A percentile compares a stretch with the other conserved stretches of the same genome.
Conservation (phyloP, 306 rosid genomes). For the Biancaea sappan region DNA sequence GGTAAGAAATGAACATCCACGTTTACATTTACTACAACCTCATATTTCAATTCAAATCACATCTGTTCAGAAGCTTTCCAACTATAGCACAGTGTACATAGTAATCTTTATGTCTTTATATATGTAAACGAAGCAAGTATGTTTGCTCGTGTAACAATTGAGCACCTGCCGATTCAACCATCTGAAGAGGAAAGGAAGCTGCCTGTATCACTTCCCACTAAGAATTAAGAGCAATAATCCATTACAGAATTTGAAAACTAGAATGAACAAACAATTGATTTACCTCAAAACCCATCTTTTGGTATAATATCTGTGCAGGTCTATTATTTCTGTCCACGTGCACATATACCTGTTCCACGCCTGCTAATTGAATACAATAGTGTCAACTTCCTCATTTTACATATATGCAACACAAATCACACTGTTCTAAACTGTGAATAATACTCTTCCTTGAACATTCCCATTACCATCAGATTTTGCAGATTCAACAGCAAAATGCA, state of each 20-base stretch:
- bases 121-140: conserved; percentile 64
- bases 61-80: conserved; percentile 18
- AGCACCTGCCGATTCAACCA: conserved; percentile 61
- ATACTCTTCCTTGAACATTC: conserved; percentile 18
- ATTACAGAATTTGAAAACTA: neutral
- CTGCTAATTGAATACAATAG: conserved; percentile 43
- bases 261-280: conserved; percentile 11
- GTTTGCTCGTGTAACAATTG: conserved; percentile 56
- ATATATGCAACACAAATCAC: neutral
- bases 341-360: conserved; percentile 69
- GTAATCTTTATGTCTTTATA: conserved; percentile 19
- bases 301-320: conserved; percentile 63
- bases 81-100: conserved; percentile 3
- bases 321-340: conserved; percentile 71
- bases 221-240: neutral
- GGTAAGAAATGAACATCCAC: conserved; percentile 22
- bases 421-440: neutral
- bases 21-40: conserved; percentile 21
- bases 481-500: conserved; percentile 72
- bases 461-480: conserved; percentile 69
- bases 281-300: conserved; percentile 88
- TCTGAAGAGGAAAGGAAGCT: conserved; percentile 46
- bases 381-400: neutral
- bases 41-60: neutral
- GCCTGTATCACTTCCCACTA: conserved; percentile 34